Evolutionary conservation across 2,329 filamentous ascomycete genomes (phyloP).

Genomic region (Tolypocladium endophyticum): DNA sequence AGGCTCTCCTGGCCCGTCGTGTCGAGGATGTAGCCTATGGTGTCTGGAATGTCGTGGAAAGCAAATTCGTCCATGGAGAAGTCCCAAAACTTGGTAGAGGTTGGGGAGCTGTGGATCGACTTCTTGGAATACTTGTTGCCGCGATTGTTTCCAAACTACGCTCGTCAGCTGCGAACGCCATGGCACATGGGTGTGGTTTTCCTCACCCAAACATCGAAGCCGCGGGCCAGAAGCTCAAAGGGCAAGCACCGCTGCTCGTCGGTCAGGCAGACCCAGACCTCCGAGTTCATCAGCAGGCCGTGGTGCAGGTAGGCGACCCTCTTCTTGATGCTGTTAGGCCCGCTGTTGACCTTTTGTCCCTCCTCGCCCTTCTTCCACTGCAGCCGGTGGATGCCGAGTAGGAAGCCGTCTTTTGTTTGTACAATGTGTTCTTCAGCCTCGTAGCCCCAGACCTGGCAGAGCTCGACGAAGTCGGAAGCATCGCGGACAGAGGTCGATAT

Average conservation of each 20-base stretch:
- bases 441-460: slow-evolving; percentile 88
- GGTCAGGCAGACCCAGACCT: slow-evolving; percentile 93
- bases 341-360: slow-evolving; percentile 64
- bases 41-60: slow-evolving; percentile 93
- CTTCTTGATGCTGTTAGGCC: slow-evolving; percentile 59
- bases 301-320: slow-evolving; percentile 91
- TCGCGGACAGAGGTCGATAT: slow-evolving; percentile 71
- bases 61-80: slow-evolving; percentile 99
- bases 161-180: slow-evolving; percentile 10
- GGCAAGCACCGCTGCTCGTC: slow-evolving; percentile 78
- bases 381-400: slow-evolving; percentile 80
- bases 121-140: slow-evolving; percentile 99
- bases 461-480: slow-evolving; percentile 83
- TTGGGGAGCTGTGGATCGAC: slow-evolving; percentile 64
- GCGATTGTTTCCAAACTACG: slow-evolving; percentile 83
- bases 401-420: slow-evolving; percentile 86
- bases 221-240: slow-evolving; percentile 78
- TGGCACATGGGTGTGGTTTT: background rate
- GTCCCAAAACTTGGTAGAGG: slow-evolving; percentile 77
- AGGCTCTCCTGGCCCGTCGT: slow-evolving; percentile 74
- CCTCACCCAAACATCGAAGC: slow-evolving; percentile 88
- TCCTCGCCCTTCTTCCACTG: slow-evolving; percentile 78
- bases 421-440: slow-evolving; percentile 93
- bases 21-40: slow-evolving; percentile 80
- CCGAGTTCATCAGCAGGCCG: slow-evolving; percentile 95